Base-by-base conservation (phyloP, 495 filamentous ascomycete genomes). In the Aspergillus affinis region DNA sequence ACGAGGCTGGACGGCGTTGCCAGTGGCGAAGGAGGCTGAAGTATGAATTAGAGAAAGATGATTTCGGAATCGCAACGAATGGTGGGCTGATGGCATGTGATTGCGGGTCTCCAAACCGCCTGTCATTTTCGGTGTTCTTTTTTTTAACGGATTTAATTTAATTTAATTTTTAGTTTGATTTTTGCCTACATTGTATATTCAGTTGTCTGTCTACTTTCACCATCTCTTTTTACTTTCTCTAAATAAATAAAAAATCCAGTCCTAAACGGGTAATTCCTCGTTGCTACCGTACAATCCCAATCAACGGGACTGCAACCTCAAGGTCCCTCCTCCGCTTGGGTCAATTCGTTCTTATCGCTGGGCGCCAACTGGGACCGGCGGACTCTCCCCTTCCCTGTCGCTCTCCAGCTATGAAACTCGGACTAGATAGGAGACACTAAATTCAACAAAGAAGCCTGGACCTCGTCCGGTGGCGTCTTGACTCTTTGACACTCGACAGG, bases 51-150 rank as follows among this genome's bases (percentile, higher is more conserved):
- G 9, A 47, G 3, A 61, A 56, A 63, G 56, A 23, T 47, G 52
- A 46, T 46, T 46, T 36, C 52, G 32, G 52, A 53, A 53, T 32
- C 41, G 51, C 51, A 7, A 51, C 18, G 30, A 30, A 4, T 2
- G 23, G 23, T 51, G 49, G 49, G 55, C 52, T 49, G 49, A 51
- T 46, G 47, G 66, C 74, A 76, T 76, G 74, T 77, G 74, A 77
- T 72, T 69, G 74, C 63, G 74, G 74, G 72, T 77, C 74, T 63
- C 58, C 56, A 66, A 41, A 10, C 36, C 36, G 56, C 63, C 61
- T 61, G 57, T 48, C 44, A 27, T 49, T 48, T 26, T 61, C 36
- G 45, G 45, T 47, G 3, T 32, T 36, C 19, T 55, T 46, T 21
- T 9, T 47, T 21, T n/a, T n/a, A n/a, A n/a, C n/a, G n/a, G n/a